Percentiles rank a stretch among this genome's conserved stretches.
Conservation (phyloP, 371 early-diverging fungal species). For the Lichtheimia ornata region DNA sequence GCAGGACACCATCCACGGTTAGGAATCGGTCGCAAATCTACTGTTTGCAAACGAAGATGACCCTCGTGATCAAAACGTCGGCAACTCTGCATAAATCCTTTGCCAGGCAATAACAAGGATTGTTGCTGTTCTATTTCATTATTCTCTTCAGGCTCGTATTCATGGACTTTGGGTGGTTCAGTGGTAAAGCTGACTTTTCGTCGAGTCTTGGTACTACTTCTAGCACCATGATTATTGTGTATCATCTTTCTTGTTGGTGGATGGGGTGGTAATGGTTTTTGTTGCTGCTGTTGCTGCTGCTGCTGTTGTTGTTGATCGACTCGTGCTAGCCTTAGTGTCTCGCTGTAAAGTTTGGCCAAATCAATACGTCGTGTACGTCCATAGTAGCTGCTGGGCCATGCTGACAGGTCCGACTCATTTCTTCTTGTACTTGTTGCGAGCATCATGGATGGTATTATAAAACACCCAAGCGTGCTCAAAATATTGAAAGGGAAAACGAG, state of each 20-base stretch:
- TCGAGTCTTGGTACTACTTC: constrained; percentile 3
- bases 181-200: constrained; percentile 32
- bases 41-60: constrained; percentile 2
- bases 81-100: neutral
- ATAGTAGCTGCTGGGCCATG: constrained; percentile 34
- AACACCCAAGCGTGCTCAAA: neutral
- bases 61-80: constrained; percentile 4
- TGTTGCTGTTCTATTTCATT: neutral
- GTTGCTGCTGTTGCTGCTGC: constrained; percentile 2
- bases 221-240: neutral
- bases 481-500: neutral
- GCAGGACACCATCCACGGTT: constrained; percentile 8
- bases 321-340: constrained; percentile 14
- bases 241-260: neutral
- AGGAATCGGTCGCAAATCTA: constrained; percentile 22
- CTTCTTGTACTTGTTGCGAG: too few relatives aligned
- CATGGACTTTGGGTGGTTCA: constrained; percentile 33
- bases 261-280: neutral
- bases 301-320: neutral
- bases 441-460: too few relatives aligned
- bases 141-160: constrained; percentile 38
- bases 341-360: constrained; percentile 21
- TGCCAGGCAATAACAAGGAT: too few relatives aligned
- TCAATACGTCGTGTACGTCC: constrained; percentile 23
- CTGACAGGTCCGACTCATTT: neutral